Conservation (phyloP, 352 stramenopile species). For the Phytophthora pistaciae region DNA sequence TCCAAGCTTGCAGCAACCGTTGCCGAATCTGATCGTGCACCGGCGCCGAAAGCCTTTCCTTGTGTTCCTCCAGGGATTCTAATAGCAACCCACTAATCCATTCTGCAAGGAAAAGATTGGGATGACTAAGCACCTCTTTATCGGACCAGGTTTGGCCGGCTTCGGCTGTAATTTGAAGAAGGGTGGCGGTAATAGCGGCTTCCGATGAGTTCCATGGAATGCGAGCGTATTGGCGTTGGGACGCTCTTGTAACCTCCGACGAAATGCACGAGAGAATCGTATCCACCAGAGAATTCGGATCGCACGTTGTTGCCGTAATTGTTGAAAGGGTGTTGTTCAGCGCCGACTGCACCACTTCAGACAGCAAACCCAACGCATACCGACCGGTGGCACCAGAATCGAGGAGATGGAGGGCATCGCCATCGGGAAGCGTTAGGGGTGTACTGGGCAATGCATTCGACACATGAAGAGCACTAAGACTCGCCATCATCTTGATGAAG, state of each 20-base stretch:
- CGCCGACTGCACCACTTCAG: slow-evolving; percentile 55
- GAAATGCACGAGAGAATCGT: slow-evolving; percentile 70
- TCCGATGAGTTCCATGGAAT: slow-evolving; percentile 88
- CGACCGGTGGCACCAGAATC: slow-evolving; percentile 67
- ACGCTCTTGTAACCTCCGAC: slow-evolving; percentile 71
- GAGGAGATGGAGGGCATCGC: slow-evolving; percentile 59
- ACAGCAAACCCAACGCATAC: slow-evolving; percentile 63
- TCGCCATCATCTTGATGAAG: slow-evolving; percentile 87
- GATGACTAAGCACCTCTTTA: slow-evolving; percentile 81
- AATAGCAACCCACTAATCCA: slow-evolving; percentile 87
- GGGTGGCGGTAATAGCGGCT: slow-evolving; percentile 70
- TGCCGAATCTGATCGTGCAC: slow-evolving; percentile 67
- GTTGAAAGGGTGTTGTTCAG: slow-evolving; percentile 46
- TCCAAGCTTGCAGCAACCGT: slow-evolving; percentile 82
- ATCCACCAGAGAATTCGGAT: slow-evolving; percentile 52
- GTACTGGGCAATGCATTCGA: slow-evolving; percentile 37
- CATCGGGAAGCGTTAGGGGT: slow-evolving; percentile 41
- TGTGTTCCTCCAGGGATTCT: slow-evolving; percentile 57
- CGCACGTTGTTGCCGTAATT: slow-evolving; percentile 18
- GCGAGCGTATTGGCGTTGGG: slow-evolving; percentile 79
- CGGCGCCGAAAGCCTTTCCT: slow-evolving; percentile 46
- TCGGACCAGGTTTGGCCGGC: slow-evolving; percentile 82
- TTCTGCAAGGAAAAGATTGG: slow-evolving; percentile 88
- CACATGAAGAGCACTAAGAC: slow-evolving; percentile 62
- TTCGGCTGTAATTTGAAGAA: slow-evolving; percentile 79